Conservation (phyloP, 306 rosid species). For the Prunus campanulata region DNA sequence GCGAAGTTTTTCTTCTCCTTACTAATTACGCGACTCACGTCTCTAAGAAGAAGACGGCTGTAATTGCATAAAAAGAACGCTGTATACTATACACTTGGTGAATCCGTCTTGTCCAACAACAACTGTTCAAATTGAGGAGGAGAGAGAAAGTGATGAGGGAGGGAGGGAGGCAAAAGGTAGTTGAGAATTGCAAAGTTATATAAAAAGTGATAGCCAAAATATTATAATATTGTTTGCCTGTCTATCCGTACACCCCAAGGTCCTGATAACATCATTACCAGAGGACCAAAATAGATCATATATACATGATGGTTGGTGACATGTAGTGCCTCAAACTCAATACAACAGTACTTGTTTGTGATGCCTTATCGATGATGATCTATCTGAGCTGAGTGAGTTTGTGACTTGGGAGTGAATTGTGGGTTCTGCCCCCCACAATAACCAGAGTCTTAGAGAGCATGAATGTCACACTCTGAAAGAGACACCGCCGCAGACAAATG, state of each 20-base stretch:
- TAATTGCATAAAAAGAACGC: too few relatives aligned
- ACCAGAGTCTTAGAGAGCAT: not conserved
- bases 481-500: conserved; percentile 7
- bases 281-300: not conserved
- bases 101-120: too few relatives aligned
- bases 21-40: too few relatives aligned
- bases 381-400: not conserved
- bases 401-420: not conserved
- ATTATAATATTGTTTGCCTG: not conserved
- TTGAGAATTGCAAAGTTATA: not conserved
- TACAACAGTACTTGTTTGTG: not conserved
- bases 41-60: too few relatives aligned
- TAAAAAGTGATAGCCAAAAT: not conserved
- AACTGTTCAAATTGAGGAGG: too few relatives aligned
- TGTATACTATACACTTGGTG: too few relatives aligned
- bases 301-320: not conserved
- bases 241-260: not conserved
- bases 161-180: not conserved
- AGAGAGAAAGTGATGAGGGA: not conserved
- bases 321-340: not conserved
- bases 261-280: not conserved
- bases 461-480: conserved; percentile 17
- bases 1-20: too few relatives aligned
- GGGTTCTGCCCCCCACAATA: conserved; percentile 19
- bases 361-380: not conserved